These are phyloP conservation scores for Sporothrix brunneoviolacea DNA, from an alignment of 2,329 filamentous ascomycete species.

Conservation along the genomic window DNA sequence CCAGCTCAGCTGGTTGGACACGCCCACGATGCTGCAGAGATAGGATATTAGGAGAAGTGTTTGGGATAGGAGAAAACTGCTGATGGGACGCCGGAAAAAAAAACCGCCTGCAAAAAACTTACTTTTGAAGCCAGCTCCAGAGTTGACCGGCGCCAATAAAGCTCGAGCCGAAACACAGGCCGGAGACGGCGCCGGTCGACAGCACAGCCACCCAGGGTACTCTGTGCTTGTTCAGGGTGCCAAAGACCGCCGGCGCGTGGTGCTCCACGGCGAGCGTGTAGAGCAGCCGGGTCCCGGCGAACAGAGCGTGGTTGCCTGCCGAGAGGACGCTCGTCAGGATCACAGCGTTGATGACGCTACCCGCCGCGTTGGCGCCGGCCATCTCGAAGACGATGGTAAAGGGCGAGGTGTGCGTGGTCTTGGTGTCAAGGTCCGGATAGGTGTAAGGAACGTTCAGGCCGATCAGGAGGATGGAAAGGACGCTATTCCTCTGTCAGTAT, in stretches of 20 bases:
- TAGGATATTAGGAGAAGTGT: too few relatives aligned
- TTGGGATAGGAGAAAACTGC: too few relatives aligned
- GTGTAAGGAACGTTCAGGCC: constrained; percentile 55
- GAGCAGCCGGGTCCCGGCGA: constrained; percentile 49
- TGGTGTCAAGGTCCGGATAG: constrained; percentile 37
- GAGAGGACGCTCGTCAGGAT: constrained; percentile 52
- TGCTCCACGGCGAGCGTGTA: constrained; percentile 49
- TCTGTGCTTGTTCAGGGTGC: constrained; percentile 39
- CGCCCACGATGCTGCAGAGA: constrained; percentile 48
- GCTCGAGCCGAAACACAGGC: constrained; percentile 57
- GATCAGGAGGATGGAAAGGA: constrained; percentile 45
- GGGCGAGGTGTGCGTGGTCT: constrained; percentile 42
- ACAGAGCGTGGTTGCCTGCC: constrained; percentile 53
- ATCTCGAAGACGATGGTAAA: constrained; percentile 60
- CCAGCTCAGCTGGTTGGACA: constrained; percentile 63
- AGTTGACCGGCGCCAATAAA: constrained; percentile 60
- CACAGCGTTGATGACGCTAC: constrained; percentile 54
- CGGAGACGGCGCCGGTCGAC: constrained; percentile 45
- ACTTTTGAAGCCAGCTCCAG: constrained; percentile 63
- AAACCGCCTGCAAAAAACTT: too few relatives aligned
- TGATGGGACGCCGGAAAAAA: too few relatives aligned
- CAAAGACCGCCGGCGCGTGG: constrained; percentile 51
- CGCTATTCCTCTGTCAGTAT: constrained; percentile 33
- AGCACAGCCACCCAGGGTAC: constrained; percentile 50
- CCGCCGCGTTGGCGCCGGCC: constrained; percentile 47